Conservation (phyloP, 768 basidiomycete species). For the Fibroporia radiculosa region DNA sequence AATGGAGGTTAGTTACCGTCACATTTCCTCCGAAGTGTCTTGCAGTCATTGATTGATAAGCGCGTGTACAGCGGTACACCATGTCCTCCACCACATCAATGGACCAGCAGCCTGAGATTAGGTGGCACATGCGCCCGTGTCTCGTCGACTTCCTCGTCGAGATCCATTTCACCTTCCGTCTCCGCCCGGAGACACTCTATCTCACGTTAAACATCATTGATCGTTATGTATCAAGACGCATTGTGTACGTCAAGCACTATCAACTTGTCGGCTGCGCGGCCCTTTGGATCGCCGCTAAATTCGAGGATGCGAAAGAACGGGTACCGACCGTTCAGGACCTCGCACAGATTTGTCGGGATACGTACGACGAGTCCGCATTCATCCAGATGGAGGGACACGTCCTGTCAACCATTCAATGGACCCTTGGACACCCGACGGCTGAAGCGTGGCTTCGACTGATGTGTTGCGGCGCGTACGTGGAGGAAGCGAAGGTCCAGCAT, state of each 20-base stretch:
- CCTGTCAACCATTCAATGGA: constrained; percentile 93
- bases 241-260: constrained; percentile 99
- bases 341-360: constrained; percentile 90
- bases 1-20: constrained; percentile 82
- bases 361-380: constrained; percentile 96
- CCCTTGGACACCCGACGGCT: constrained; percentile 92
- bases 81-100: constrained; percentile 92
- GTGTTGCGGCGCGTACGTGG: constrained; percentile 66
- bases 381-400: constrained; percentile 99
- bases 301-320: constrained; percentile 97
- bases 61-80: constrained; percentile 54
- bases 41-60: too few relatives aligned
- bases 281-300: constrained; percentile 98
- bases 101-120: constrained; percentile 98
- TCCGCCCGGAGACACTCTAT: constrained; percentile 97
- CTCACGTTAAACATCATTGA: constrained; percentile 98
- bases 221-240: constrained; percentile 96
- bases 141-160: constrained; percentile 99
- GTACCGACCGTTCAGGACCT: constrained; percentile 95
- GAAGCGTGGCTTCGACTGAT: constrained; percentile 92
- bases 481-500: constrained; percentile 88
- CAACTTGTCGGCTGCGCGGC: constrained; percentile 98
- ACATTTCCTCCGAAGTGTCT: not conserved
- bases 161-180: constrained; percentile 94
- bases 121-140: constrained; percentile 99